Evolutionary conservation across 768 basidiomycete species (phyloP).

Genomic region (Boletus rubroflammeus): DNA sequence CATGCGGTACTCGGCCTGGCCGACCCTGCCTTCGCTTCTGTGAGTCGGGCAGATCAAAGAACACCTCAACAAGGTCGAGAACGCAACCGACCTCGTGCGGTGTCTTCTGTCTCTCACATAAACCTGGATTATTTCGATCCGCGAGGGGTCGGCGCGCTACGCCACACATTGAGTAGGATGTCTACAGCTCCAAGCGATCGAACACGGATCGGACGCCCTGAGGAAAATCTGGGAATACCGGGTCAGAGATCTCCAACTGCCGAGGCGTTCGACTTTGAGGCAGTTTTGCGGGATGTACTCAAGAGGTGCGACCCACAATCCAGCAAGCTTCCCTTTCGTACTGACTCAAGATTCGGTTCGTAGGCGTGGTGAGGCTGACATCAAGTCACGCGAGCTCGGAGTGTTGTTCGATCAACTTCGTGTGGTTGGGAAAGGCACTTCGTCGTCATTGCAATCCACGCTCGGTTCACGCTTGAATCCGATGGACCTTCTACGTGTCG

Average conservation of each 20-base stretch:
- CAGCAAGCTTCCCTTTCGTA: neutral
- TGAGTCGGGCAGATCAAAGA: neutral
- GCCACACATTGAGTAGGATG: constrained; percentile 16
- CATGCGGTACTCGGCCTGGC: constrained; percentile 9
- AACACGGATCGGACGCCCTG: neutral
- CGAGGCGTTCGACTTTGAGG: constrained; percentile 34
- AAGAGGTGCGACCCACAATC: constrained; percentile 12
- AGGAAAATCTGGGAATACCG: neutral
- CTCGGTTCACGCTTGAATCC: constrained; percentile 65
- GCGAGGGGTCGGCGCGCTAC: constrained; percentile 36
- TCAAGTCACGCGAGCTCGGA: constrained; percentile 53
- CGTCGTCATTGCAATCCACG: constrained; percentile 53
- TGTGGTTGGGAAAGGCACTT: constrained; percentile 57
- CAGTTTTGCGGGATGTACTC: constrained; percentile 23
- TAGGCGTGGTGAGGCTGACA: constrained; percentile 48
- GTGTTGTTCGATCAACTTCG: constrained; percentile 56
- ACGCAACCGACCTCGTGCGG: neutral
- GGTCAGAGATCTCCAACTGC: neutral
- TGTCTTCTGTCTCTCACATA: constrained; percentile 32
- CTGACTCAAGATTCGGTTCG: neutral
- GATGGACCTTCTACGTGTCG: constrained; percentile 36
- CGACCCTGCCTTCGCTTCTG: neutral
- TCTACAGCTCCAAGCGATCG: constrained; percentile 10
- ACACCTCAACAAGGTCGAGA: neutral
- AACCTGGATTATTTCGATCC: constrained; percentile 53